These are phyloP conservation scores for Bauhinia variegata DNA, from an alignment of 306 rosid genomes.

Conservation along the genomic window DNA sequence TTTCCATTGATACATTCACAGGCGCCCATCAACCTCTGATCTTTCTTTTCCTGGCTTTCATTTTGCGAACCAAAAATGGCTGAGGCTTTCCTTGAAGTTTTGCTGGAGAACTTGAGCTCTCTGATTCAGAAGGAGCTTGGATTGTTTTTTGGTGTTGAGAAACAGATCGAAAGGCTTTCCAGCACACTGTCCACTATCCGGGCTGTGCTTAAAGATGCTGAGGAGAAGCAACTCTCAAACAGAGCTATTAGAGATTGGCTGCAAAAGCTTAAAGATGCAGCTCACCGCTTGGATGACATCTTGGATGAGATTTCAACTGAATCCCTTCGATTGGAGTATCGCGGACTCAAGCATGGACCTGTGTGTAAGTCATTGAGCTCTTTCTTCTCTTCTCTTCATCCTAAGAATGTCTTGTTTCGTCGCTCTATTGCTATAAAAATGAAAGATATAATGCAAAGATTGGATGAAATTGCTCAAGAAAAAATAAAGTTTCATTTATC, in stretches of 20 bases:
- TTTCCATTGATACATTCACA: no score
- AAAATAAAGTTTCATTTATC: no score
- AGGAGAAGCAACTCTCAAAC: not conserved
- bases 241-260: conserved; percentile 13
- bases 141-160: not conserved
- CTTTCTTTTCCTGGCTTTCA: no score
- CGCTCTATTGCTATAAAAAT: not conserved
- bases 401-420: not conserved
- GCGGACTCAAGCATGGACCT: not conserved
- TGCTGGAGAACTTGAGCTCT: not conserved
- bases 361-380: conserved; percentile 11
- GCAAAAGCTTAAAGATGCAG: conserved; percentile 24
- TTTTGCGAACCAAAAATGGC: no score
- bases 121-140: not conserved
- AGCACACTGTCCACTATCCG: not conserved
- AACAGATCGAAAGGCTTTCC: not conserved
- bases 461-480: conserved; percentile 16
- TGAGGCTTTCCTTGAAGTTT: no score
- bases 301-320: conserved; percentile 28
- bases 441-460: conserved; percentile 5
- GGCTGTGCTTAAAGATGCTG: conserved; percentile 14
- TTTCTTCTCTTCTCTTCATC: conserved; percentile 5
- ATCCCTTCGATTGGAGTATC: not conserved
- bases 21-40: no score
- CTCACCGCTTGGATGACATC: conserved; percentile 29